A percentile compares a stretch with the other conserved stretches of the same genome.
phyloP scores from a whole-genome alignment of 495 filamentous ascomycete species.

The Talaromyces thailandensis region DNA sequence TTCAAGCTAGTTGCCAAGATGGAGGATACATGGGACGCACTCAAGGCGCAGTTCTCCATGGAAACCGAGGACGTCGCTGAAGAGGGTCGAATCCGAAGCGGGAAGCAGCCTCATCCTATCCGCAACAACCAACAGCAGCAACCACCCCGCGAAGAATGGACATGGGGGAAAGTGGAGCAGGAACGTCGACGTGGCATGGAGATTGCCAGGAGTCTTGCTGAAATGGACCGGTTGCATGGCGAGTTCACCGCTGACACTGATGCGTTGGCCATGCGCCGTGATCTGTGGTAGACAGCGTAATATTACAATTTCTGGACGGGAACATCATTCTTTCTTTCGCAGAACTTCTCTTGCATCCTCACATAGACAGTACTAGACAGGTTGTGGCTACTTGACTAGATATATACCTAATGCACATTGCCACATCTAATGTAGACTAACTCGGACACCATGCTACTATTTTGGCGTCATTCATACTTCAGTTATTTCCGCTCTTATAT shows the following conservation, averaged over 20 bases:
- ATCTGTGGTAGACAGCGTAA: neutral
- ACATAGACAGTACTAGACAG: neutral
- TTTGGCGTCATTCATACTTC: neutral
- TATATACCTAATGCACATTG: neutral
- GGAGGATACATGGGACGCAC: neutral
- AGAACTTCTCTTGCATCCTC: neutral
- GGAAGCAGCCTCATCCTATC: neutral
- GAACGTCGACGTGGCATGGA: conserved; percentile 33
- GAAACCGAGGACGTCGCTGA: neutral
- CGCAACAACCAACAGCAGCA: neutral
- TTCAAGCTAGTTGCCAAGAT: conserved; percentile 4
- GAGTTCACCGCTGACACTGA: conserved; percentile 7
- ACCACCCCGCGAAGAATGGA: conserved; percentile 17
- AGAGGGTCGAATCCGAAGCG: conserved; percentile 1
- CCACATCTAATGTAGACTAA: neutral
- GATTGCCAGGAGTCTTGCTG: conserved; percentile 11
- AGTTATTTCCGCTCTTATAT: neutral
- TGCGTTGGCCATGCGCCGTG: conserved; percentile 4
- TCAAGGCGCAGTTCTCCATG: neutral
- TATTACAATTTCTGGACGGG: neutral
- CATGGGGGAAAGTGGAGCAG: conserved; percentile 31
- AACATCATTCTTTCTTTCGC: neutral
- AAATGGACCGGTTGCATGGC: conserved; percentile 7
- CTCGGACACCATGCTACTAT: neutral
- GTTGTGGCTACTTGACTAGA: neutral